Conservation (phyloP, 495 filamentous ascomycete species). For the Melanomma pulvis-pyrius region DNA sequence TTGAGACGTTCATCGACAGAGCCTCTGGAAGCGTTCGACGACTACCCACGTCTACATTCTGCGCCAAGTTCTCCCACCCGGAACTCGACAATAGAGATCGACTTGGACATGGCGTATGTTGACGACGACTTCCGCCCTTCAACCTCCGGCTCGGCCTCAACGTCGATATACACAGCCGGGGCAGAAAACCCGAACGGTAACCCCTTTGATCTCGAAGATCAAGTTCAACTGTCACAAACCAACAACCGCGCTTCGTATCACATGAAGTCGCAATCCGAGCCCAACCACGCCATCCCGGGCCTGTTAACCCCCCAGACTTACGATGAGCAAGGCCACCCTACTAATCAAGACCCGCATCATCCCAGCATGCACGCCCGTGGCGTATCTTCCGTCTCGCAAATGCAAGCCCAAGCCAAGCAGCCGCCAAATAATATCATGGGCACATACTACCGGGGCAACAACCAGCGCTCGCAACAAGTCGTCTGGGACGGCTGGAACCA, state of each 20-base stretch:
- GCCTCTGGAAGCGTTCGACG: constrained; percentile 41
- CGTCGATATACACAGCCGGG: constrained; percentile 37
- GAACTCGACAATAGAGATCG: constrained; percentile 47
- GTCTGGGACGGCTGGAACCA: constrained; percentile 37
- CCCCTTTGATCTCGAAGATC: constrained; percentile 49
- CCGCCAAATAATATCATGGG: constrained; percentile 20
- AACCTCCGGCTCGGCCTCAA: constrained; percentile 42
- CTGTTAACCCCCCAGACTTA: constrained; percentile 32
- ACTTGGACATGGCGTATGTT: constrained; percentile 37
- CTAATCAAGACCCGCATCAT: constrained; percentile 27
- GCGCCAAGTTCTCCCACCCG: constrained; percentile 39
- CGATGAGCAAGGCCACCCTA: constrained; percentile 34
- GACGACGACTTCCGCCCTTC: constrained; percentile 41
- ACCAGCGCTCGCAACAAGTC: constrained; percentile 25
- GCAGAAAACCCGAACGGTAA: constrained; percentile 44
- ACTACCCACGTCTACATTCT: constrained; percentile 36
- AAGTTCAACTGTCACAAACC: constrained; percentile 34
- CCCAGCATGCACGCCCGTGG: constrained; percentile 34
- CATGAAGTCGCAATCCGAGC: constrained; percentile 38
- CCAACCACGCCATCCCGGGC: constrained; percentile 33
- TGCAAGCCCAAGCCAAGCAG: constrained; percentile 26
- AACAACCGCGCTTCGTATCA: constrained; percentile 38
- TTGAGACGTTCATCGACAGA: constrained; percentile 44
- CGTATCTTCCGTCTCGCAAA: constrained; percentile 35
- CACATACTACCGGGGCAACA: neutral